Percentiles rank a stretch among this genome's conserved stretches.
These are phyloP conservation scores for Colletotrichum viniferum DNA, from an alignment of 2,329 filamentous ascomycete species.

Conservation along the genomic window DNA sequence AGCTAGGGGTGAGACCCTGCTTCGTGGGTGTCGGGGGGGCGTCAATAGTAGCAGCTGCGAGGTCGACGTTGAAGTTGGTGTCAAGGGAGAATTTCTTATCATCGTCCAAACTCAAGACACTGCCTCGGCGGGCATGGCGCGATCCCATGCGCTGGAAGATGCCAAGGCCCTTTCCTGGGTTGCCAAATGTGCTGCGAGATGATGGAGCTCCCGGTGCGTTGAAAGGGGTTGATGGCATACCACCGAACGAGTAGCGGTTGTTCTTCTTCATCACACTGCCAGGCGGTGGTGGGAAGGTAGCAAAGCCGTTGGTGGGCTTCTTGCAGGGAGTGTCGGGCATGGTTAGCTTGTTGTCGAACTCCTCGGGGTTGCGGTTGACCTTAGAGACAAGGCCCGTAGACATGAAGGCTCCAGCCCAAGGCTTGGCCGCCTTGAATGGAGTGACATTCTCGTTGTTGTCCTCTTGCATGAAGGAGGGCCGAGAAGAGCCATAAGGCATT, in stretches of 20 bases:
- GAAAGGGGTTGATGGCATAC: constrained; percentile 82
- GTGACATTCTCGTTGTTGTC: constrained; percentile 19
- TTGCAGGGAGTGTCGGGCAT: constrained; percentile 98
- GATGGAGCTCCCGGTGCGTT: constrained; percentile 57
- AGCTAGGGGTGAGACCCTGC: constrained; percentile 52
- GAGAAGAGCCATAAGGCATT: constrained; percentile 63
- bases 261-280: constrained; percentile 68
- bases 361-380: constrained; percentile 83
- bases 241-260: constrained; percentile 74
- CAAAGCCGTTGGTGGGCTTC: constrained; percentile 73
- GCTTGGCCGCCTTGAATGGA: constrained; percentile 74
- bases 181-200: constrained; percentile 53
- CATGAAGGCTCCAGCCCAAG: constrained; percentile 84
- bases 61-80: constrained; percentile 46
- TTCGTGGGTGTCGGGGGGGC: constrained; percentile 96
- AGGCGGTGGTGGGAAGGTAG: constrained; percentile 65
- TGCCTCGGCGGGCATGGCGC: constrained; percentile 59
- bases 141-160: constrained; percentile 66
- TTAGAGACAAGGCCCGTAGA: constrained; percentile 96
- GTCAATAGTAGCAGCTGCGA: constrained; percentile 49
- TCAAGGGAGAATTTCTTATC: constrained; percentile 66
- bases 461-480: constrained; percentile 32
- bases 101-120: constrained; percentile 82
- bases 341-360: constrained; percentile 60
- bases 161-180: constrained; percentile 65